Conservation (phyloP, 1,284 basidiomycete species). For the Trametes pubescens region DNA sequence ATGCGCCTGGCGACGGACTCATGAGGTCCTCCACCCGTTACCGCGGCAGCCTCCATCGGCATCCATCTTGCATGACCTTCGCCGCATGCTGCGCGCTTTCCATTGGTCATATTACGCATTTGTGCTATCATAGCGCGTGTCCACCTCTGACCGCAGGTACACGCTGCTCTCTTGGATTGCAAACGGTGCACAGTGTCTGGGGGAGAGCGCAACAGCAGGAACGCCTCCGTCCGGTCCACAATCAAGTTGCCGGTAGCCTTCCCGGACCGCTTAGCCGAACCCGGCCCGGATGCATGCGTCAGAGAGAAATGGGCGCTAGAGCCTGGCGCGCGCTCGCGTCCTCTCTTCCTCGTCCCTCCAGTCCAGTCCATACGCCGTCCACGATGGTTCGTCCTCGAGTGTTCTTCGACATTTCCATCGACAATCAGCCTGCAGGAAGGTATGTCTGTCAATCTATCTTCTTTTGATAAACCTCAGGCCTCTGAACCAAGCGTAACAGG, state of each 20-base stretch:
- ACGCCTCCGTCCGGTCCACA: not conserved
- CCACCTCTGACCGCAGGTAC: too few species aligned
- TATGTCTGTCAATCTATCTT: slow-evolving; percentile 39
- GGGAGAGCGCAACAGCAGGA: not conserved
- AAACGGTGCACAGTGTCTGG: not conserved
- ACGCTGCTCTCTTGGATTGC: too few species aligned
- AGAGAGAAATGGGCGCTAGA: not conserved
- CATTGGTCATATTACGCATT: not conserved
- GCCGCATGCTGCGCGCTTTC: not conserved
- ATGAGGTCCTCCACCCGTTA: not conserved
- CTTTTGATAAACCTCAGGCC: not conserved
- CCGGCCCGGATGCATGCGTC: not conserved
- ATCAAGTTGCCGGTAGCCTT: not conserved
- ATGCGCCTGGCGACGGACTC: slow-evolving; percentile 13
- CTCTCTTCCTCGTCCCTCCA: not conserved
- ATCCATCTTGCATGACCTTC: slow-evolving; percentile 3
- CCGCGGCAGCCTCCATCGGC: slow-evolving; percentile 7
- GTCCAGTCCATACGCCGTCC: not conserved
- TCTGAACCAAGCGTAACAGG: slow-evolving; percentile 43
- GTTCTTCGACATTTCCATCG: slow-evolving; percentile 73
- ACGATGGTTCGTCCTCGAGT: slow-evolving; percentile 63
- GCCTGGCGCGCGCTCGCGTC: not conserved
- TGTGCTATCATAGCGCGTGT: not conserved
- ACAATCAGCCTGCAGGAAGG: slow-evolving; percentile 65
- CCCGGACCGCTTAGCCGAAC: not conserved